These are phyloP conservation scores for Hypomyces perniciosus DNA, from an alignment of 2,329 filamentous ascomycete genomes.

Conservation along the genomic window DNA sequence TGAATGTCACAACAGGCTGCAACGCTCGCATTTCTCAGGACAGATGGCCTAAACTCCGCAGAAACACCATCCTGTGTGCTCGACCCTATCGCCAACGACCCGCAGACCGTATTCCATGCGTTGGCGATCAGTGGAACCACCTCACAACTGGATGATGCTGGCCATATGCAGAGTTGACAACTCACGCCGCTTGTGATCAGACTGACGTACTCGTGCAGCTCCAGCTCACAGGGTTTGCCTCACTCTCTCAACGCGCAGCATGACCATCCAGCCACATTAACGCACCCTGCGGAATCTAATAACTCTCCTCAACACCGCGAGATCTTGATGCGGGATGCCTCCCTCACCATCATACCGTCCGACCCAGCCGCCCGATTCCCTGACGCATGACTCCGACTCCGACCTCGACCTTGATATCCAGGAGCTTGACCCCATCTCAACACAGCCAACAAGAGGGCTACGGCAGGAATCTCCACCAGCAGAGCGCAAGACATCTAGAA, in stretches of 20 bases:
- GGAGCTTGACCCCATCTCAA: slow-evolving; percentile 65
- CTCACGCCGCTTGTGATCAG: not conserved
- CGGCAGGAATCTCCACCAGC: slow-evolving; percentile 22
- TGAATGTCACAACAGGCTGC: no score
- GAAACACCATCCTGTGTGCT: no score
- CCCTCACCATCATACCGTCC: slow-evolving; percentile 45
- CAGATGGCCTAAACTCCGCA: no score
- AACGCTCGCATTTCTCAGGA: no score
- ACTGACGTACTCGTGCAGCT: not conserved
- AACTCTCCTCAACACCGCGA: slow-evolving; percentile 2
- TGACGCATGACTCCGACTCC: slow-evolving; percentile 65
- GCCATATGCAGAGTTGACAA: not conserved
- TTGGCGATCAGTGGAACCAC: no score
- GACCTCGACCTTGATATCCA: slow-evolving; percentile 68
- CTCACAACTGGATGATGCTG: no score
- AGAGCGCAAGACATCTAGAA: slow-evolving; percentile 48
- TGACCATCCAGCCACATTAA: slow-evolving; percentile 16
- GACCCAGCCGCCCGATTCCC: slow-evolving; percentile 59
- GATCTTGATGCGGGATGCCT: slow-evolving; percentile 47
- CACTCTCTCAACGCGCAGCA: slow-evolving; percentile 12
- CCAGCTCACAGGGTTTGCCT: slow-evolving; percentile 13
- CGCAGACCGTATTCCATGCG: no score
- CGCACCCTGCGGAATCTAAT: slow-evolving; percentile 13
- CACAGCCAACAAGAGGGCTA: slow-evolving; percentile 27
- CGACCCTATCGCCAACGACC: no score